These are phyloP conservation scores for Fusarium mundagurra DNA, from an alignment of 2,329 filamentous ascomycete species.

Conservation along the genomic window DNA sequence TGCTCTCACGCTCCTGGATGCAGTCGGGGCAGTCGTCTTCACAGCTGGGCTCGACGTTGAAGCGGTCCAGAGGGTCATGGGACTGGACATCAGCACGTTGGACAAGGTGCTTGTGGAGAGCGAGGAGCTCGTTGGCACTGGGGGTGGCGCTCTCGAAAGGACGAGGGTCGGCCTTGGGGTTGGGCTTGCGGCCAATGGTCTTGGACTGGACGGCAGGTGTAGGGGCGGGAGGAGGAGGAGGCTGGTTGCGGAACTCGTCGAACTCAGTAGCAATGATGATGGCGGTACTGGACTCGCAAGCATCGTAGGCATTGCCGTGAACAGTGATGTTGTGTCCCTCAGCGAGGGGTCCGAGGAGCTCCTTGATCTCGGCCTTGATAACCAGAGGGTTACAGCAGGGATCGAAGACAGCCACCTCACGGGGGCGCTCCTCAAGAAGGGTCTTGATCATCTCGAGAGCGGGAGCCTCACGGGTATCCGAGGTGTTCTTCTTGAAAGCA, in stretches of 20 bases:
- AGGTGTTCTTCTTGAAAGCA: conserved; percentile 83
- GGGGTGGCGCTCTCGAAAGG: conserved; percentile 53
- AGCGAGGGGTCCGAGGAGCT: conserved; percentile 51
- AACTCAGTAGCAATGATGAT: conserved; percentile 66
- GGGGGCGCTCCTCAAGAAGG: conserved; percentile 71
- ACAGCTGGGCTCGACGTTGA: conserved; percentile 57
- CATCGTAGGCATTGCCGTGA: conserved; percentile 60
- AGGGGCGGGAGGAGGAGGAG: conserved; percentile 46
- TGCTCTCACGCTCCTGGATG: conserved; percentile 52
- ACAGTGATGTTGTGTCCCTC: conserved; percentile 58
- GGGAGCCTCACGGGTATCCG: conserved; percentile 77
- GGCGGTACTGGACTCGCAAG: conserved; percentile 60
- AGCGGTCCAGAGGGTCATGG: conserved; percentile 58
- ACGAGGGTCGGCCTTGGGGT: conserved; percentile 57
- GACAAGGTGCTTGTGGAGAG: conserved; percentile 59
- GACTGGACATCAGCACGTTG: conserved; percentile 43
- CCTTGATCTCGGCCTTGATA: conserved; percentile 61
- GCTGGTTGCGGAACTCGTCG: conserved; percentile 62
- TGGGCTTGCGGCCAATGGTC: conserved; percentile 50
- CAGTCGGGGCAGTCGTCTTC: conserved; percentile 61
- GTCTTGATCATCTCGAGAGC: conserved; percentile 74
- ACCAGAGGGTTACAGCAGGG: conserved; percentile 66
- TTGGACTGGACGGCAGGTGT: conserved; percentile 42
- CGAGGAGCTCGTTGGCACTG: conserved; percentile 58
- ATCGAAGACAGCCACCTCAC: conserved; percentile 75